Evolutionary conservation across 768 basidiomycete species (phyloP).

Genomic region (Mycena galopus): DNA sequence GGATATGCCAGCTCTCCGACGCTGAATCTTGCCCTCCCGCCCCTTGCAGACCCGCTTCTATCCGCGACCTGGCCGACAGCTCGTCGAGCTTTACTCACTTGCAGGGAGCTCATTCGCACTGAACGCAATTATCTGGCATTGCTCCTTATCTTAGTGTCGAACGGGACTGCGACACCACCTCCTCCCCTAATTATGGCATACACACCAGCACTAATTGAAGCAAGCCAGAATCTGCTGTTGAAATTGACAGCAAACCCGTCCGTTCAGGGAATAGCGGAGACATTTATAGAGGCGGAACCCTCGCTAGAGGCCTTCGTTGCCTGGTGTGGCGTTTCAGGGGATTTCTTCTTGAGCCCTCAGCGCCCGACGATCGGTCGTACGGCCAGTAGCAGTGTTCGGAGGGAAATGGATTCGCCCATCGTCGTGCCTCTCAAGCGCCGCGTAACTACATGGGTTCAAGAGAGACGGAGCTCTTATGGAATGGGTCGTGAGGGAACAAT

Average conservation of each 20-base stretch:
- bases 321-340: constrained; percentile 49
- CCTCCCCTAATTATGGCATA: constrained; percentile 56
- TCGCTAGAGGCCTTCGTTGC: constrained; percentile 61
- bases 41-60: constrained; percentile 25
- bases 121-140: constrained; percentile 22
- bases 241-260: constrained; percentile 57
- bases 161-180: constrained; percentile 42
- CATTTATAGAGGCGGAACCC: constrained; percentile 59
- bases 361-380: neutral
- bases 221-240: constrained; percentile 54
- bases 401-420: constrained; percentile 23
- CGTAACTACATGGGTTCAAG: constrained; percentile 37
- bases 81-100: constrained; percentile 53
- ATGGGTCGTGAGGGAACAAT: constrained; percentile 16
- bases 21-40: constrained; percentile 10
- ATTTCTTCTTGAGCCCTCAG: constrained; percentile 52
- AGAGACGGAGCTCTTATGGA: constrained; percentile 22
- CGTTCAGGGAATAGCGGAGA: constrained; percentile 61
- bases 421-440: constrained; percentile 35
- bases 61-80: constrained; percentile 52
- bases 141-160: constrained; percentile 6
- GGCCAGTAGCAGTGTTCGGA: constrained; percentile 24
- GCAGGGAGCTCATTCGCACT: constrained; percentile 51
- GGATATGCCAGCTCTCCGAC: neutral
- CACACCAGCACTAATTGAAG: constrained; percentile 55